Conservation (phyloP, 805 yeast species). For the Wickerhamiella sergipiensis region DNA sequence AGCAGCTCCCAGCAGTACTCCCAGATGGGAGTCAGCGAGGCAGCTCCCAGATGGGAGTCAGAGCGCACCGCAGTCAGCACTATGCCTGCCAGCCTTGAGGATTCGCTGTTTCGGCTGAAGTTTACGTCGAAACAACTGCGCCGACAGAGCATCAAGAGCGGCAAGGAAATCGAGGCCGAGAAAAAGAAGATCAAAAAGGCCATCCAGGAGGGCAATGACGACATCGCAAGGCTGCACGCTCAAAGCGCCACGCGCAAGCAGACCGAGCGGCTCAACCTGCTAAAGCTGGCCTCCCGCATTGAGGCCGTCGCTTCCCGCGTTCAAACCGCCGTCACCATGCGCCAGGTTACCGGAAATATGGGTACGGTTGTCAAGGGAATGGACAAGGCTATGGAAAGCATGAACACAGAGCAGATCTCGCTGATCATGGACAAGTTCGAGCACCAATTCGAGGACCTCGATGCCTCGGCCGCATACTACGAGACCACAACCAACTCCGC, state of each 20-base stretch:
- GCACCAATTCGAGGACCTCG: constrained; percentile 88
- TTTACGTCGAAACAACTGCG: constrained; percentile 90
- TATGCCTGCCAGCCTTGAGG: constrained; percentile 12
- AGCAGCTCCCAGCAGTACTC: too few species aligned
- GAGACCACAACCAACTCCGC: constrained; percentile 81
- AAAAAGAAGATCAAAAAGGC: constrained; percentile 85
- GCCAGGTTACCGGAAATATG: constrained; percentile 90
- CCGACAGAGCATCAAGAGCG: constrained; percentile 80
- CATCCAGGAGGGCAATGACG: constrained; percentile 69
- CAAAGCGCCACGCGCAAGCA: constrained; percentile 90
- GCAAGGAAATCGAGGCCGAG: constrained; percentile 79
- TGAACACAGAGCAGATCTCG: constrained; percentile 89
- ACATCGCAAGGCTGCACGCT: constrained; percentile 87
- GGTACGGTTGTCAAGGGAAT: constrained; percentile 83
- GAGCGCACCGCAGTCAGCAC: background rate
- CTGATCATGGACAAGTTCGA: constrained; percentile 96
- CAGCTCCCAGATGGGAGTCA: background rate
- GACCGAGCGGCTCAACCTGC: constrained; percentile 68
- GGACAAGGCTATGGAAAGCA: constrained; percentile 90
- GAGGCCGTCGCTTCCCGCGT: constrained; percentile 95
- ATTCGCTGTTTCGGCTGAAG: constrained; percentile 25
- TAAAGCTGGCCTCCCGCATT: constrained; percentile 73
- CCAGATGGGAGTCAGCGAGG: too few species aligned
- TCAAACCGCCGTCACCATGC: constrained; percentile 97
- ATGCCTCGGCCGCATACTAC: constrained; percentile 84